phyloP scores from a whole-genome alignment of 2,329 filamentous ascomycete genomes.

The Colletotrichum falcatum region DNA sequence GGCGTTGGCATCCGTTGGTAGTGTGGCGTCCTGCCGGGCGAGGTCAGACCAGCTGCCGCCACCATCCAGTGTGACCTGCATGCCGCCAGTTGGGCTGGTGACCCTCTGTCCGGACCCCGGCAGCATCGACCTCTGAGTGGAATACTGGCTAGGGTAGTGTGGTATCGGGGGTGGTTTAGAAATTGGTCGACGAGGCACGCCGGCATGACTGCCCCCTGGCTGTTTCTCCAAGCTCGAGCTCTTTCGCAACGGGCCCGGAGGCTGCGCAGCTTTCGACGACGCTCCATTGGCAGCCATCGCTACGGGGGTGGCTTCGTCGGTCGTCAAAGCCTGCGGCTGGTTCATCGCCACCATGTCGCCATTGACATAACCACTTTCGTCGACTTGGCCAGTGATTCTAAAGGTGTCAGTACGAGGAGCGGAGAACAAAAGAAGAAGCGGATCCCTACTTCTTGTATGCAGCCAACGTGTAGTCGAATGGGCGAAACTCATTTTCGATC shows the following conservation, averaged over 20 bases:
- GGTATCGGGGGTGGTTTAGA: constrained; percentile 53
- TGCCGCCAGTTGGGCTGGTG: constrained; percentile 82
- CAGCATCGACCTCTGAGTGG: constrained; percentile 46
- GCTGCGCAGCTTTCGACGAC: constrained; percentile 37
- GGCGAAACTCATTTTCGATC: constrained; percentile 93
- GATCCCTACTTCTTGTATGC: constrained; percentile 77
- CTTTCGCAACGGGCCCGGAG: constrained; percentile 33
- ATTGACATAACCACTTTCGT: constrained; percentile 29
- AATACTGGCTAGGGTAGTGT: constrained; percentile 62
- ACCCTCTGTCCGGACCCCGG: constrained; percentile 74
- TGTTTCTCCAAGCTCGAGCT: constrained; percentile 36
- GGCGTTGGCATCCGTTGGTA: constrained; percentile 74
- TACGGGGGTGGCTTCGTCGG: constrained; percentile 60
- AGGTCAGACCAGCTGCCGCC: constrained; percentile 92
- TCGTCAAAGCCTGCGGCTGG: constrained; percentile 62
- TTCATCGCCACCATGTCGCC: constrained; percentile 28
- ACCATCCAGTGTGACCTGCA: constrained; percentile 92
- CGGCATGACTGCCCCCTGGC: constrained; percentile 43
- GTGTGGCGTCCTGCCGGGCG: constrained; percentile 83
- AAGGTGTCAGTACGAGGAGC: constrained; percentile 24
- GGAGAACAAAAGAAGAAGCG: no score
- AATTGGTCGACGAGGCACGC: constrained; percentile 25
- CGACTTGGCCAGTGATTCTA: constrained; percentile 38
- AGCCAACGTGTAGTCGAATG: constrained; percentile 92
- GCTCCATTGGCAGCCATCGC: constrained; percentile 47